Conservation (phyloP, 306 rosid genomes). For the Vigna reflexopilosa region DNA sequence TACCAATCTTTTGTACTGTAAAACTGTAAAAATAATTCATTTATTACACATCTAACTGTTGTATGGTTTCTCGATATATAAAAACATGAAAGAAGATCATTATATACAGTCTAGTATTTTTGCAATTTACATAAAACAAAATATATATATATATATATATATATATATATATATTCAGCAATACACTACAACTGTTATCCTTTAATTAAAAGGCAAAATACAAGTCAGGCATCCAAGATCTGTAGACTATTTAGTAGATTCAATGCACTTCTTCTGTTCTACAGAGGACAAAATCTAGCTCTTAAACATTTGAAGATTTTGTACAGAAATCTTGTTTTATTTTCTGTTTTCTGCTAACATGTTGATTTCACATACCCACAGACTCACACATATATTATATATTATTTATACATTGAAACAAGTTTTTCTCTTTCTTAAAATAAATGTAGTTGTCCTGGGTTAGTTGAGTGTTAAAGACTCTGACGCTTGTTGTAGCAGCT, state of each 20-base stretch:
- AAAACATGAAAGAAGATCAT: too few species aligned
- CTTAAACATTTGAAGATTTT: constrained; percentile 20
- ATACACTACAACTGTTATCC: not conserved
- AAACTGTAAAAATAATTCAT: too few species aligned
- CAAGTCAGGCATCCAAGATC: not conserved
- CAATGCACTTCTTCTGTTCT: not conserved
- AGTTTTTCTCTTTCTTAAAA: constrained; percentile 20
- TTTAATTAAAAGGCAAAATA: not conserved
- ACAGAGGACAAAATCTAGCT: constrained; percentile 27
- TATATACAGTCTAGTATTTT: too few species aligned
- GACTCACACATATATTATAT: not conserved
- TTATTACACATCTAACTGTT: too few species aligned
- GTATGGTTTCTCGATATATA: too few species aligned
- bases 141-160: too few species aligned
- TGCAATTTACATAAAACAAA: too few species aligned
- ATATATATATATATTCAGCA: too few species aligned
- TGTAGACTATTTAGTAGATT: constrained; percentile 8
- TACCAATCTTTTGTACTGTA: too few species aligned
- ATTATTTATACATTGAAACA: not conserved
- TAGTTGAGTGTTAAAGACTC: not conserved
- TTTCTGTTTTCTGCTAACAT: not conserved
- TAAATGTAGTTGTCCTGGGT: not conserved
- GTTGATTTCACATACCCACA: constrained; percentile 29
- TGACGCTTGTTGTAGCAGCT: not conserved
- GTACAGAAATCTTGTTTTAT: constrained; percentile 1